Conservation (phyloP, 495 filamentous ascomycete species). For the Penicillium diatomitis region DNA sequence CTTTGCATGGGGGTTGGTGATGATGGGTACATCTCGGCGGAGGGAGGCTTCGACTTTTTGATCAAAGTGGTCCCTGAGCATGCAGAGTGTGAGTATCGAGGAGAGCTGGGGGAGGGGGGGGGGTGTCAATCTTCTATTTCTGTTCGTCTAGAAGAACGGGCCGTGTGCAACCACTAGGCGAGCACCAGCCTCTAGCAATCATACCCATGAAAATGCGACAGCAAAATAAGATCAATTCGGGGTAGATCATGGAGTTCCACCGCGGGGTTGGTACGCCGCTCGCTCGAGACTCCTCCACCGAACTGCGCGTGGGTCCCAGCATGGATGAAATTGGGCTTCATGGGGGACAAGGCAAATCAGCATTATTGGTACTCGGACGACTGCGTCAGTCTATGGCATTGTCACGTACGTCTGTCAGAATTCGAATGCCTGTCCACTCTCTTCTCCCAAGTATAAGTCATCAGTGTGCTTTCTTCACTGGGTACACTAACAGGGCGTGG, state of each 20-base stretch:
- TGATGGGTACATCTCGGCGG: conserved; percentile 49
- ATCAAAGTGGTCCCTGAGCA: conserved; percentile 53
- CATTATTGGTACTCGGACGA: not conserved
- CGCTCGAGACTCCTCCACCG: conserved; percentile 49
- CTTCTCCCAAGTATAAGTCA: conserved; percentile 8
- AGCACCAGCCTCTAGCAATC: not conserved
- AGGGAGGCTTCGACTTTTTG: conserved; percentile 49
- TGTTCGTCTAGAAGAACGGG: too few relatives aligned
- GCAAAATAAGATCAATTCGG: conserved; percentile 48
- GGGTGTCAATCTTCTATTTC: too few relatives aligned
- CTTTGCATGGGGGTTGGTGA: conserved; percentile 58
- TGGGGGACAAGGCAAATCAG: not conserved
- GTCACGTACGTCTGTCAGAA: conserved; percentile 49
- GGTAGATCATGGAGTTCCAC: conserved; percentile 55
- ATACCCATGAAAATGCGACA: conserved; percentile 58
- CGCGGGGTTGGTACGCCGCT: conserved; percentile 48
- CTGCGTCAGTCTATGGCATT: not conserved
- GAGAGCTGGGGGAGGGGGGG: not conserved
- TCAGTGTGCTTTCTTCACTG: too few relatives aligned
- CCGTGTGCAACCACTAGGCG: not conserved
- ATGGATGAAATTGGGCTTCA: conserved; percentile 58
- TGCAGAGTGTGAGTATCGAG: not conserved
- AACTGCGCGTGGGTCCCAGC: conserved; percentile 60
- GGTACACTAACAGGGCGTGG: too few relatives aligned
- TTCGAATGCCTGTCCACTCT: conserved; percentile 51